Conservation (phyloP, 345 rosid species). For the Eutrema japonicum region DNA sequence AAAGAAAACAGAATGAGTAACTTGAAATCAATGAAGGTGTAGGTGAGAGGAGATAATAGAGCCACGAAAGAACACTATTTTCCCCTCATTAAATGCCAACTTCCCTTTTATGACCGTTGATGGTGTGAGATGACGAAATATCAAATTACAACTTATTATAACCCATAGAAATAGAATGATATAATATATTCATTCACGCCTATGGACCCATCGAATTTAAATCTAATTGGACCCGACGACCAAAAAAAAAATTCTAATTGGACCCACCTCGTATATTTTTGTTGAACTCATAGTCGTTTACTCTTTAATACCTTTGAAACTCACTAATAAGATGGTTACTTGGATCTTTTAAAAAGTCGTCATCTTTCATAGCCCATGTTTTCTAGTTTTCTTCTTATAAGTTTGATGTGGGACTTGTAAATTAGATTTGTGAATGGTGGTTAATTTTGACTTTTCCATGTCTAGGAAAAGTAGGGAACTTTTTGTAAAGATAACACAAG, state of each 20-base stretch:
- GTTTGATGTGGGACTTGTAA: constrained; percentile 27
- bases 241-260: neutral
- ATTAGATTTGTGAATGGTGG: constrained; percentile 29
- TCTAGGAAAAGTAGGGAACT: neutral
- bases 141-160: constrained; percentile 15
- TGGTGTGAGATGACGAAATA: constrained; percentile 26
- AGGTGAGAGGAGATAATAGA: constrained; percentile 39
- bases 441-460: constrained; percentile 28
- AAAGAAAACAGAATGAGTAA: constrained; percentile 40
- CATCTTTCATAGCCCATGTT: neutral
- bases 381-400: constrained; percentile 16
- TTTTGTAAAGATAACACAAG: constrained; percentile 25
- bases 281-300: constrained; percentile 33
- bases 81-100: constrained; percentile 42
- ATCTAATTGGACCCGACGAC: too few species aligned
- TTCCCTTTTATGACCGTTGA: constrained; percentile 47
- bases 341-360: constrained; percentile 26
- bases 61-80: constrained; percentile 39
- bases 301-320: constrained; percentile 33
- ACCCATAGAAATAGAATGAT: constrained; percentile 15
- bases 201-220: constrained; percentile 40
- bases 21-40: constrained; percentile 37
- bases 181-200: constrained; percentile 1
- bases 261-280: constrained; percentile 29
- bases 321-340: constrained; percentile 20